Percentiles rank a stretch among this genome's conserved stretches.
These are phyloP conservation scores for Bryoerythrophyllum caledonicum DNA, from an alignment of 225 moss, liverwort and hornwort genomes.

Conservation along the genomic window DNA sequence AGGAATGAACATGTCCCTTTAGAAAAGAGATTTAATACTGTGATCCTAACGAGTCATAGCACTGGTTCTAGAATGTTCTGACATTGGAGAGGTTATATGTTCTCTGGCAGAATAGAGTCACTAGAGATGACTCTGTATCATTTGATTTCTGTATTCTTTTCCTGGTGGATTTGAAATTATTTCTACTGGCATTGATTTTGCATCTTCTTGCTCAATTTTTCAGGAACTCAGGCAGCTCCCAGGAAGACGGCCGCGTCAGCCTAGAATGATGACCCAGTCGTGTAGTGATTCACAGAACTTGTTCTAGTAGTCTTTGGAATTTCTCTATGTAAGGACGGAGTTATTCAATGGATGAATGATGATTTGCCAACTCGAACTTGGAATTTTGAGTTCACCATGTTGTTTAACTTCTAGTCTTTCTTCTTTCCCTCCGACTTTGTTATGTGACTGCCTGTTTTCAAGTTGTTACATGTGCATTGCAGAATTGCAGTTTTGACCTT, in stretches of 20 bases:
- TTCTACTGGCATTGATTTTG: background rate
- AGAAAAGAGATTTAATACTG: too few species aligned
- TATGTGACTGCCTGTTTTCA: background rate
- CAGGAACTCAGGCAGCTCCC: conserved; percentile 48
- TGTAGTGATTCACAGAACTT: conserved; percentile 11
- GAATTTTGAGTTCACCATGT: background rate
- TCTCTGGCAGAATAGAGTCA: background rate
- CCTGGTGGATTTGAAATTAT: background rate
- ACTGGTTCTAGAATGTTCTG: background rate
- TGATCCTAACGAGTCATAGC: too few species aligned
- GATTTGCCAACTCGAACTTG: conserved; percentile 5
- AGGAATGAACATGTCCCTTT: too few species aligned
- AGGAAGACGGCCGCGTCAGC: conserved; percentile 37
- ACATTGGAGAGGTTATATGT: background rate
- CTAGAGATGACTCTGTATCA: background rate
- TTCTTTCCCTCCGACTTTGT: background rate
- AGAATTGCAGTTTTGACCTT: background rate
- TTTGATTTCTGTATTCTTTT: background rate
- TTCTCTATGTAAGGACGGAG: conserved; percentile 9
- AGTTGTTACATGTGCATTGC: background rate
- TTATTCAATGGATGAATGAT: conserved; percentile 24
- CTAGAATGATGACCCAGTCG: conserved; percentile 15
- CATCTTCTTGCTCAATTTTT: background rate
- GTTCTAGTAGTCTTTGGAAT: conserved; percentile 10
- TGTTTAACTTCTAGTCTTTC: background rate